Percentiles rank a stretch among this genome's conserved stretches.
Conservation (phyloP, 805 yeast species). For the Lipomyces spencermartinsiae region DNA sequence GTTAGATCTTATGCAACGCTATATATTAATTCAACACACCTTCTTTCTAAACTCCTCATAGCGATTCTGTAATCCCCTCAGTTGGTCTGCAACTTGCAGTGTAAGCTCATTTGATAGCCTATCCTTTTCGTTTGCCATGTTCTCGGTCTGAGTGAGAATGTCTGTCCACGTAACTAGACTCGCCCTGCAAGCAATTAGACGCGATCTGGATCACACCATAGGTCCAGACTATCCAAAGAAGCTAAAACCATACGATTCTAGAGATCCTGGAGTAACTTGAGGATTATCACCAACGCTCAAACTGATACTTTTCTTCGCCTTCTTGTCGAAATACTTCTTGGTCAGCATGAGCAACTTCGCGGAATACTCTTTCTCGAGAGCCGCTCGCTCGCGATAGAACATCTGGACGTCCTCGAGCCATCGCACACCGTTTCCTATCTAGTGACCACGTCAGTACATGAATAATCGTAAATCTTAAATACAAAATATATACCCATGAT, state of each 20-base stretch:
- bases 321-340: slow-evolving; percentile 73
- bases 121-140: slow-evolving; percentile 69
- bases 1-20: neutral
- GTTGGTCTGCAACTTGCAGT: slow-evolving; percentile 64
- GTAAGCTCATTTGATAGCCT: slow-evolving; percentile 66
- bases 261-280: slow-evolving; percentile 89
- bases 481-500: slow-evolving; percentile 65
- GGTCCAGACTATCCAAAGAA: no score
- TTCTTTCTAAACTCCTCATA: slow-evolving; percentile 58
- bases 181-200: slow-evolving; percentile 54
- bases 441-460: neutral
- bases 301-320: slow-evolving; percentile 68
- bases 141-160: slow-evolving; percentile 81
- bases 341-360: slow-evolving; percentile 67
- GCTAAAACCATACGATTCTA: slow-evolving; percentile 58
- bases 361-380: slow-evolving; percentile 83
- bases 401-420: slow-evolving; percentile 81
- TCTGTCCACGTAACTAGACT: slow-evolving; percentile 90
- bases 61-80: slow-evolving; percentile 59
- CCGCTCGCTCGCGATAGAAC: slow-evolving; percentile 83
- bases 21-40: slow-evolving; percentile 6
- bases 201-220: neutral
- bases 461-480: neutral
- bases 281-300: slow-evolving; percentile 93
- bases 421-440: slow-evolving; percentile 61